A percentile compares a stretch with the other conserved stretches of the same genome.
Evolutionary conservation across 179 eudicot species (phyloP).

Genomic region (Carnegiea gigantea): DNA sequence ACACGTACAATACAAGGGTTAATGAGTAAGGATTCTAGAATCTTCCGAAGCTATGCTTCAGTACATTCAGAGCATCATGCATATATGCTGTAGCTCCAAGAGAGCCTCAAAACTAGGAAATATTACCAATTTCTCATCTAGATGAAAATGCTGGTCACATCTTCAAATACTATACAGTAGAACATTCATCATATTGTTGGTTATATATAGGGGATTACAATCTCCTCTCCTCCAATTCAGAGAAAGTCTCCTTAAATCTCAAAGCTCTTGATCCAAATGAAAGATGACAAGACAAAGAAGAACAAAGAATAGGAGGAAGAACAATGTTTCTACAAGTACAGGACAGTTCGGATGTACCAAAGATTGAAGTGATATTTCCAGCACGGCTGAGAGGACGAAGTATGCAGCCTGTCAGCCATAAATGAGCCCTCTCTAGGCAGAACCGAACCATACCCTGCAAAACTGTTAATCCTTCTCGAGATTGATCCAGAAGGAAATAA

Average conservation of each 20-base stretch:
- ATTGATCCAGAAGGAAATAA: not conserved
- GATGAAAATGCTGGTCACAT: not conserved
- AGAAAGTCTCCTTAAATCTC: no score
- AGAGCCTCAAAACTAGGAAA: no score
- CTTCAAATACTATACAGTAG: not conserved
- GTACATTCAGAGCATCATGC: no score
- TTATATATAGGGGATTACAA: no score
- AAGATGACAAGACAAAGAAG: no score
- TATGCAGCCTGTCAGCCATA: not conserved
- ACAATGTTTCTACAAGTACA: not conserved
- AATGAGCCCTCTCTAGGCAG: slow-evolving; percentile 12
- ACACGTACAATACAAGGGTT: no score
- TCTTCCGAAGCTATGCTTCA: no score
- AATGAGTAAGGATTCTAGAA: no score
- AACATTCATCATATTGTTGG: no score
- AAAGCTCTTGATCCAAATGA: no score
- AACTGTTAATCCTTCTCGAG: slow-evolving; percentile 13
- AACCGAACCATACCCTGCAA: not conserved
- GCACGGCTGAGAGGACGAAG: not conserved
- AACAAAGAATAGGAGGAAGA: not conserved
- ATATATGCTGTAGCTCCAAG: no score
- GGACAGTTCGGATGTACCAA: not conserved
- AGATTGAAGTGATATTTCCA: not conserved
- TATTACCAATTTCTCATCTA: not conserved
- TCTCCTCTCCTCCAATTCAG: no score